A percentile compares a stretch with the other conserved stretches of the same genome.
Conservation (phyloP, 768 basidiomycete species). For the Obba rivulosa region DNA sequence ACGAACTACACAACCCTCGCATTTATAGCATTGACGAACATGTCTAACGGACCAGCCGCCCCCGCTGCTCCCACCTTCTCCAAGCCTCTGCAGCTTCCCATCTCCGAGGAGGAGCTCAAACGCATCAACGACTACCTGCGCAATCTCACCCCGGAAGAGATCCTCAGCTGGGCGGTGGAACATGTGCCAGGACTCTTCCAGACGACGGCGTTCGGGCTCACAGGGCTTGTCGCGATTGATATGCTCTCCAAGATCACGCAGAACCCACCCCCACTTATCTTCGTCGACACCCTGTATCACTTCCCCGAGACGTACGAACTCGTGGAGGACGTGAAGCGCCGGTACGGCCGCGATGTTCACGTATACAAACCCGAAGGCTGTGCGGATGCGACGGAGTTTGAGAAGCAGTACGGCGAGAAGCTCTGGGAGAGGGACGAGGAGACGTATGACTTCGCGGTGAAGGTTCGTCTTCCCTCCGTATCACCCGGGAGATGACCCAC, state of each 20-base stretch:
- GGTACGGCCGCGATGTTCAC: slow-evolving; percentile 68
- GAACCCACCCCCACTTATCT: slow-evolving; percentile 78
- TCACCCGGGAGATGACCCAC: not conserved
- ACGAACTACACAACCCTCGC: slow-evolving; percentile 1
- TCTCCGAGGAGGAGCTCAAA: slow-evolving; percentile 52
- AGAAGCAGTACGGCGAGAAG: slow-evolving; percentile 67
- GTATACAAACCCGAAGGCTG: slow-evolving; percentile 78
- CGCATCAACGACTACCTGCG: slow-evolving; percentile 72
- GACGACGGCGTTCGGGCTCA: slow-evolving; percentile 95
- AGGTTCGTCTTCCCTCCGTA: slow-evolving; percentile 43
- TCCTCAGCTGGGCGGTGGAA: slow-evolving; percentile 79
- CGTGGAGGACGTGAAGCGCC: slow-evolving; percentile 71
- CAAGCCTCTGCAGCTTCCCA: slow-evolving; percentile 49
- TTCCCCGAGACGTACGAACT: slow-evolving; percentile 91
- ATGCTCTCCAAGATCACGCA: slow-evolving; percentile 84
- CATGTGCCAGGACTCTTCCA: slow-evolving; percentile 81
- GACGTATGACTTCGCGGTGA: slow-evolving; percentile 87
- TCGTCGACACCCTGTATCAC: slow-evolving; percentile 95
- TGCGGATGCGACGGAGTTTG: slow-evolving; percentile 65
- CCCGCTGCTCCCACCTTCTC: slow-evolving; percentile 25
- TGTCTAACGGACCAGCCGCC: not conserved
- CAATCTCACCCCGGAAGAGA: slow-evolving; percentile 71
- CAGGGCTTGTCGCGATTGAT: slow-evolving; percentile 88
- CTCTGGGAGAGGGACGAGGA: slow-evolving; percentile 89
- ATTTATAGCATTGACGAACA: not conserved